A percentile compares a stretch with the other conserved stretches of the same genome.
Evolutionary conservation across 1,284 basidiomycete genomes (phyloP).

Genomic region (Stereum hirsutum): DNA sequence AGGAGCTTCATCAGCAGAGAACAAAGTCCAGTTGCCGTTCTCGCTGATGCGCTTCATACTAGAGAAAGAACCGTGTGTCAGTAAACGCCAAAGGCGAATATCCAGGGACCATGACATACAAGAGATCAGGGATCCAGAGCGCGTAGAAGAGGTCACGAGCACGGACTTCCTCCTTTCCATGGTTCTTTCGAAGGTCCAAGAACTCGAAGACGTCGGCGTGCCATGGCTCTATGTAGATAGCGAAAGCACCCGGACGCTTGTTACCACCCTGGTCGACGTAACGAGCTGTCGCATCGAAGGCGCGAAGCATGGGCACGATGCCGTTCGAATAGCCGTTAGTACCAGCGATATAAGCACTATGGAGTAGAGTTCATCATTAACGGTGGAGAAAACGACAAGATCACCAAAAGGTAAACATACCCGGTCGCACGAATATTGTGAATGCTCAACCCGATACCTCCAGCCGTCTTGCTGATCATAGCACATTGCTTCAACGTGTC

Average conservation of each 20-base stretch:
- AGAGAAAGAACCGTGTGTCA: conserved; percentile 7
- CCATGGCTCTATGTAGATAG: conserved; percentile 97
- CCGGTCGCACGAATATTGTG: conserved; percentile 97
- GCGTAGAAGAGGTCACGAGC: conserved; percentile 98
- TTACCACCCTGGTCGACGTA: conserved; percentile 99
- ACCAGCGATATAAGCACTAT: conserved; percentile 81
- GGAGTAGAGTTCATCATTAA: conserved; percentile 4
- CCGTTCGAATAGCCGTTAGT: conserved; percentile 99
- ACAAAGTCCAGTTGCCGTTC: conserved; percentile 89
- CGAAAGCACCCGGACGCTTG: conserved; percentile 98
- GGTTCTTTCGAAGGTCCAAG: conserved; percentile 97
- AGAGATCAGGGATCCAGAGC: conserved; percentile 96
- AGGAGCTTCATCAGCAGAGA: conserved; percentile 97
- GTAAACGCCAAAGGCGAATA: neutral
- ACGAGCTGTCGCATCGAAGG: conserved; percentile 96
- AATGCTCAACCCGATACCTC: conserved; percentile 95
- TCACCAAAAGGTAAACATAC: conserved; percentile 28
- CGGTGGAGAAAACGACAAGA: conserved; percentile 13
- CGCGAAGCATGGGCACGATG: conserved; percentile 98
- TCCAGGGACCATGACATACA: conserved; percentile 42
- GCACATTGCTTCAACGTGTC: conserved; percentile 98
- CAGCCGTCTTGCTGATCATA: conserved; percentile 99
- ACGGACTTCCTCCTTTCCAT: conserved; percentile 97
- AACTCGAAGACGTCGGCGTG: conserved; percentile 98
- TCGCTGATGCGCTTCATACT: conserved; percentile 92